Evolutionary conservation across 495 filamentous ascomycete genomes (phyloP).

Genomic region (Friedmanniomyces simplex): DNA sequence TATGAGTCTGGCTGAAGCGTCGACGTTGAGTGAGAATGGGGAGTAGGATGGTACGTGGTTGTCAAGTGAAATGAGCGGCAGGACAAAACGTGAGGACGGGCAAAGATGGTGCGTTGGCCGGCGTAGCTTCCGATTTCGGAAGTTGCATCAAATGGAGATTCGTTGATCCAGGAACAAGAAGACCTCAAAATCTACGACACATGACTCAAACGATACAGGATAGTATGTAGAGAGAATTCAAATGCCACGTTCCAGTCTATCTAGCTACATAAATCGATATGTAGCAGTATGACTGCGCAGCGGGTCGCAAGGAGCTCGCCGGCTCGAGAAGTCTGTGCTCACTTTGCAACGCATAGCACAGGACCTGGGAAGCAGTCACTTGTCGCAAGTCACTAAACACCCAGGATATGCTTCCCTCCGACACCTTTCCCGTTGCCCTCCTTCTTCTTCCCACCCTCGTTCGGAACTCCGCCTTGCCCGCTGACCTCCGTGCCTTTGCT

Average conservation of each 20-base stretch:
- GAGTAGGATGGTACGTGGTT: background rate
- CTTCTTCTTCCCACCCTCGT: background rate
- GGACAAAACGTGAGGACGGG: background rate
- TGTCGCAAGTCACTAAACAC: background rate
- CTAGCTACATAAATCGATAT: too few relatives aligned
- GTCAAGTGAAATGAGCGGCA: background rate
- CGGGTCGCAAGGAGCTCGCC: background rate
- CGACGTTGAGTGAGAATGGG: background rate
- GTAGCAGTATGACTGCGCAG: background rate
- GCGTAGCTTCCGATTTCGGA: background rate
- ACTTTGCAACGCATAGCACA: background rate
- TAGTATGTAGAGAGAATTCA: too few relatives aligned
- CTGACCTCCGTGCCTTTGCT: background rate
- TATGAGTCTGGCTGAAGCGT: background rate
- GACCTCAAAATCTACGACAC: background rate
- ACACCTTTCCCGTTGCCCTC: background rate
- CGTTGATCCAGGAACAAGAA: background rate
- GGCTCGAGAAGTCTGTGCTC: background rate
- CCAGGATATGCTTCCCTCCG: background rate
- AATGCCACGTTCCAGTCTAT: too few relatives aligned
- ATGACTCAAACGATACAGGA: too few relatives aligned
- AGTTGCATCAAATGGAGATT: background rate
- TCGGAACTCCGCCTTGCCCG: too few relatives aligned
- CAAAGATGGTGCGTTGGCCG: background rate
- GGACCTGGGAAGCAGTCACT: background rate